Conservation (phyloP, 768 basidiomycete genomes). For the Holtermannia corniformis region DNA sequence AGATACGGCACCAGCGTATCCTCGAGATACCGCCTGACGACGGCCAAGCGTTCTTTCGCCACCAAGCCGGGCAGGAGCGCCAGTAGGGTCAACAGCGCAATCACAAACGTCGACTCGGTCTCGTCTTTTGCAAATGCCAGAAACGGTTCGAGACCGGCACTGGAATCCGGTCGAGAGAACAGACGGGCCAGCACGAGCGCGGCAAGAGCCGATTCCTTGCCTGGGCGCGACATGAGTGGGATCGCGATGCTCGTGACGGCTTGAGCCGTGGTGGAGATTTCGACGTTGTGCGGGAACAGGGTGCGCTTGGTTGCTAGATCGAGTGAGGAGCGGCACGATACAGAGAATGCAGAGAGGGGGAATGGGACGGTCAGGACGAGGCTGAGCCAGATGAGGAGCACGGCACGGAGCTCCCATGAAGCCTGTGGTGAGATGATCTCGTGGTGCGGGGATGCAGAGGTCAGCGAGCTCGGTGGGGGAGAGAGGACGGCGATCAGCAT, state of each 20-base stretch:
- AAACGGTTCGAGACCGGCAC: conserved; percentile 16
- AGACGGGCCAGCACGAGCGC: conserved; percentile 69
- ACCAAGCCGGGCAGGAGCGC: conserved; percentile 18
- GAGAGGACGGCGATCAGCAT: conserved; percentile 60
- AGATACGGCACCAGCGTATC: conserved; percentile 46
- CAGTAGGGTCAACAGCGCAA: conserved; percentile 21
- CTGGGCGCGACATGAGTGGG: conserved; percentile 40
- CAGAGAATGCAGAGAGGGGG: conserved; percentile 65
- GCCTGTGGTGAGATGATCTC: conserved; percentile 21
- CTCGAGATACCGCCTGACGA: conserved; percentile 50
- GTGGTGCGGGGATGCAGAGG: conserved; percentile 33
- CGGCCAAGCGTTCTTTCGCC: conserved; percentile 54
- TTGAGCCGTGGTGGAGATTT: conserved; percentile 49
- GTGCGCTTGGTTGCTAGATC: conserved; percentile 9
- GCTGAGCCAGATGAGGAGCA: conserved; percentile 83
- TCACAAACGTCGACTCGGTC: conserved; percentile 21
- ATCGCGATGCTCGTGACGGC: conserved; percentile 18
- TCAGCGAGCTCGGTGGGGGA: conserved; percentile 42
- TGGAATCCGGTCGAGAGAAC: conserved; percentile 59
- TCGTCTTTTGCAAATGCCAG: conserved; percentile 18
- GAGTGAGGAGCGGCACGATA: conserved; percentile 45
- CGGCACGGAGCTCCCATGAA: conserved; percentile 75
- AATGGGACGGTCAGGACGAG: conserved; percentile 92
- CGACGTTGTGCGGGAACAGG: conserved; percentile 6
- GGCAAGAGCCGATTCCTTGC: conserved; percentile 76